Evolutionary conservation across 2,329 filamentous ascomycete genomes (phyloP).

Genomic region (Colletotrichum lindemuthianum): DNA sequence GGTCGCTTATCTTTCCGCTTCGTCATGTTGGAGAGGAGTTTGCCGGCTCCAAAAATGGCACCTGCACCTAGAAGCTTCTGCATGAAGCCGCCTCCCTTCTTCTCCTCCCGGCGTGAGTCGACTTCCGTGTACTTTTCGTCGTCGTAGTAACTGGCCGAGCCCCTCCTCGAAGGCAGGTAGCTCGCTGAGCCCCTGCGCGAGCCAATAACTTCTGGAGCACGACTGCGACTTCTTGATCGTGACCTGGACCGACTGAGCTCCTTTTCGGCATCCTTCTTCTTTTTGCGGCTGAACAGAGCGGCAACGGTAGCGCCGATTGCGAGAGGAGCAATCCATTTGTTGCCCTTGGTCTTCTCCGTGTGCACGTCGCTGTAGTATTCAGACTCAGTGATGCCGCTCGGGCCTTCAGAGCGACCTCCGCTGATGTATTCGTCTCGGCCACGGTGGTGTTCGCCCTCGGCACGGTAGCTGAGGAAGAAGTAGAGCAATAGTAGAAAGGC

Average conservation of each 20-base stretch:
- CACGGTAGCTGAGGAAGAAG: constrained; percentile 80
- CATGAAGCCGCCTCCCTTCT: constrained; percentile 65
- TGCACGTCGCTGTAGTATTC: constrained; percentile 53
- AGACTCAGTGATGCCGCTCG: constrained; percentile 51
- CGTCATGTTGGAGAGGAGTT: constrained; percentile 68
- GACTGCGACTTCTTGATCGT: constrained; percentile 48
- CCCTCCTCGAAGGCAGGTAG: constrained; percentile 63
- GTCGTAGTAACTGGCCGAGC: constrained; percentile 66
- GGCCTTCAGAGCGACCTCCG: constrained; percentile 66
- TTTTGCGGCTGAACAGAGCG: constrained; percentile 57
- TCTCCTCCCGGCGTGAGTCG: constrained; percentile 46
- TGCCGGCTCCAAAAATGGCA: constrained; percentile 70
- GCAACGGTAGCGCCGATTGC: constrained; percentile 61
- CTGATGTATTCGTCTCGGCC: constrained; percentile 64
- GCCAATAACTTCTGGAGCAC: constrained; percentile 60
- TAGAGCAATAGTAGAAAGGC: constrained; percentile 77
- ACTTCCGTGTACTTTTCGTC: constrained; percentile 74
- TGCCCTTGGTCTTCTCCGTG: constrained; percentile 47
- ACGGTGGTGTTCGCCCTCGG: constrained; percentile 63
- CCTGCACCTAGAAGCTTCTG: constrained; percentile 69
- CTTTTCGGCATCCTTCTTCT: constrained; percentile 50
- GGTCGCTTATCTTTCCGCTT: constrained; percentile 59
- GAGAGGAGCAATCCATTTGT: constrained; percentile 63
- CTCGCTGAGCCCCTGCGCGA: constrained; percentile 66
- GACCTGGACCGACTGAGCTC: constrained; percentile 52